Base-by-base conservation (phyloP, 2,329 filamentous ascomycete species). In the Colletotrichum salicis region DNA sequence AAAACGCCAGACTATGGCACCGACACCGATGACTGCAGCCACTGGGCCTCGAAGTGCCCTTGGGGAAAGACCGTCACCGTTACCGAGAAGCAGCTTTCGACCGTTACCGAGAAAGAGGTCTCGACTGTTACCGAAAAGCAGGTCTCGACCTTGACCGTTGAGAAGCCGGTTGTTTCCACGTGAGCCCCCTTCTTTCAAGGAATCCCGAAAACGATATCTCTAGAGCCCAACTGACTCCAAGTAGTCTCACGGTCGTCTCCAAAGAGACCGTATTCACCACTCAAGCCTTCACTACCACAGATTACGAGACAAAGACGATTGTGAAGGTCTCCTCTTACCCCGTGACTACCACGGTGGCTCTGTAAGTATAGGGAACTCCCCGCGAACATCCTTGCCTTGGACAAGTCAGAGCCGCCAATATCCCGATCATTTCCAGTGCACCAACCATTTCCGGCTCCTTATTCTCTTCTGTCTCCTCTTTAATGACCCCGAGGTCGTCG, bases 91-190 rank as follows among this genome's bases (percentile, higher is more conserved):
- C 29, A 57, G 24, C 45, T 35, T 6, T 35, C 45, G n/a, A 61
- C 58, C 6, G 37, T 61, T 8, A 27, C 27, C 1, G 29, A 60
- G 55, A 58, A 58, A 31, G 22, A 64, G 19, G 54, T 54, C 1
- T 22, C 31, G 5, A 77, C 75, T 19, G 60, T 77, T 22, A 77
- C 77, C 8, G 65, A 74, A 45, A 77, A 75, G 15, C 72, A 73
- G 11, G 65, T 63, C 22, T 59, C n/a, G 52, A 57, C 35, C 31
- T n/a, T 27, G 35, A 62, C 33, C 8, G 19, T 58, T n/a, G 59
- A 68, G 29, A 64, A 71, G 48, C 55, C 55, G 13, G 31, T 61
- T 5, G 22, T 61, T 19, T 70, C 70, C 24, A 72, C 65, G 70
- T 70, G 8, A 60, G 70, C 56, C 13, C 1, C 15, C 22, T 45